Conservation (phyloP, 768 basidiomycete species). For the Clavaria fumosa region DNA sequence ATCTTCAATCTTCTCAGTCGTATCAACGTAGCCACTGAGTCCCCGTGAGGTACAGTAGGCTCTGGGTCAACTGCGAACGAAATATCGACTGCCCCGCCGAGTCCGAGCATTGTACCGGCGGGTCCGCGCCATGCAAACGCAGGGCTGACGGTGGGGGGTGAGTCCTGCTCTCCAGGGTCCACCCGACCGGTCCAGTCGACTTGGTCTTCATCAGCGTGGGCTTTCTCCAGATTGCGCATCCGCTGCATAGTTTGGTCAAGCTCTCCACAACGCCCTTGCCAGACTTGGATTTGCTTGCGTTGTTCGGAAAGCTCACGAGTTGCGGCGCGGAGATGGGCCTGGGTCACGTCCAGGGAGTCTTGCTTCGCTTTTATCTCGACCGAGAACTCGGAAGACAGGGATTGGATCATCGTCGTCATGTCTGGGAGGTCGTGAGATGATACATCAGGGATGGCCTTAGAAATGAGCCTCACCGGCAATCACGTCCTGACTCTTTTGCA, state of each 20-base stretch:
- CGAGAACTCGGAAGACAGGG: slow-evolving; percentile 63
- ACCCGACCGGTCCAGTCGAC: slow-evolving; percentile 85
- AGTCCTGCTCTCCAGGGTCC: slow-evolving; percentile 26
- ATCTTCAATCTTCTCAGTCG: slow-evolving; percentile 58
- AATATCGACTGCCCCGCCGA: slow-evolving; percentile 50
- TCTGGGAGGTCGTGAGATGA: slow-evolving; percentile 29
- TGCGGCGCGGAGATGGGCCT: slow-evolving; percentile 73
- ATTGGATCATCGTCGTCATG: slow-evolving; percentile 74
- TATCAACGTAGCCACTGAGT: slow-evolving; percentile 46
- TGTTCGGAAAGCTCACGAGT: slow-evolving; percentile 86
- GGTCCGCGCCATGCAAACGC: slow-evolving; percentile 61
- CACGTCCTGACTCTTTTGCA: slow-evolving; percentile 82
- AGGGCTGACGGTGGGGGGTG: slow-evolving; percentile 30
- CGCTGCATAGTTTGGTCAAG: slow-evolving; percentile 73
- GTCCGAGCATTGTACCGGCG: slow-evolving; percentile 48
- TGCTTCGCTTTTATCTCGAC: slow-evolving; percentile 76
- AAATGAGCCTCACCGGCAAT: slow-evolving; percentile 38
- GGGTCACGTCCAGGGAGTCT: slow-evolving; percentile 74
- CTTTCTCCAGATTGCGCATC: slow-evolving; percentile 71
- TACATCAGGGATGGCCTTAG: background rate
- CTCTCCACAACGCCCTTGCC: slow-evolving; percentile 60
- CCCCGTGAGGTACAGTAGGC: slow-evolving; percentile 47
- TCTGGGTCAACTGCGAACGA: slow-evolving; percentile 54
- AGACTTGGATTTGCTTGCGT: slow-evolving; percentile 65
- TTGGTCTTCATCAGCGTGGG: slow-evolving; percentile 57